Percentiles rank a stretch among this genome's conserved stretches.
Evolutionary conservation across 345 rosid genomes (phyloP).

Genomic region (Citropsis articulata): DNA sequence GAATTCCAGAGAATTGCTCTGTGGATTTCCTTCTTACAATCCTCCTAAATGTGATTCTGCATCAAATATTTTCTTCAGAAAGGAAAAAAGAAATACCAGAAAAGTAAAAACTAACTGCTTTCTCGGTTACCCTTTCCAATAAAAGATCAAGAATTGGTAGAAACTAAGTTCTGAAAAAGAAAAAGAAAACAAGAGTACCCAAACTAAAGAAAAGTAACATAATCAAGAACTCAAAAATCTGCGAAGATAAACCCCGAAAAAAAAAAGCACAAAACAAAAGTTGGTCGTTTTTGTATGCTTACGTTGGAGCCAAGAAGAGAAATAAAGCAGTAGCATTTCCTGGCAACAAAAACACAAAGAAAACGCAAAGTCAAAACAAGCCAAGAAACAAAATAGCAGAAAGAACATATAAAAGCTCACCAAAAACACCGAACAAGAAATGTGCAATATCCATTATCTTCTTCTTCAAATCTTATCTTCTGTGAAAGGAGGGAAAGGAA

Average conservation of each 20-base stretch:
- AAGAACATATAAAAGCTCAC: conserved; percentile 35
- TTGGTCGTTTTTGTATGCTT: conserved; percentile 16
- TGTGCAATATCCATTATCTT: conserved; percentile 54
- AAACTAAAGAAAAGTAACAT: background rate
- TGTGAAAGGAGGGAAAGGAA: background rate
- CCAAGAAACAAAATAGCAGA: background rate
- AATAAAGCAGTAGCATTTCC: conserved; percentile 97
- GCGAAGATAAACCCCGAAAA: background rate
- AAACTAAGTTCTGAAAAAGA: background rate
- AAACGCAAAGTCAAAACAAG: conserved; percentile 2
- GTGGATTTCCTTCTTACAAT: conserved; percentile 61
- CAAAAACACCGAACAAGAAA: conserved; percentile 85
- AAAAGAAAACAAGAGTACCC: background rate
- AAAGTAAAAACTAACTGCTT: background rate
- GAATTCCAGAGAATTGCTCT: conserved; percentile 95
- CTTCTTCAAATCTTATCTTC: background rate
- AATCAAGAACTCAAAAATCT: background rate
- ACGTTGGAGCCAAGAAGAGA: conserved; percentile 93
- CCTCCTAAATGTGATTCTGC: conserved; percentile 91
- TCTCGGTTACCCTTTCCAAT: conserved; percentile 7
- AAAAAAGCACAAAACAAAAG: background rate
- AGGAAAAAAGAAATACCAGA: background rate
- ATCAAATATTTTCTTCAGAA: background rate
- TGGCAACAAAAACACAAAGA: conserved; percentile 35
- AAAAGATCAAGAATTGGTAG: conserved; percentile 5